Evolutionary conservation across 257 asterid species (phyloP), one percentile per base, ranked within the genome.

Genomic region (Nicotiana knightiana): DNA sequence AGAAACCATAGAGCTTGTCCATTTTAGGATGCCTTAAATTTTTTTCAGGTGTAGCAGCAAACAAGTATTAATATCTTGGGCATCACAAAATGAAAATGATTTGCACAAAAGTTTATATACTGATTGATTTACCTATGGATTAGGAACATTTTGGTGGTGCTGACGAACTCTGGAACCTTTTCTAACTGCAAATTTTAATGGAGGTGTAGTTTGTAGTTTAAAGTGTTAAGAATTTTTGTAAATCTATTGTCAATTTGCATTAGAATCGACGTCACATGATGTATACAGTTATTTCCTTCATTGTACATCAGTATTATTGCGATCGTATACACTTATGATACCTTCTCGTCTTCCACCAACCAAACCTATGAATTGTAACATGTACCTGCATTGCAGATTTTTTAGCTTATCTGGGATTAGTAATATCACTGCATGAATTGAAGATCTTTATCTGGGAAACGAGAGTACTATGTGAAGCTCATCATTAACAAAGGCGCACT

Each of bases 1-100:
- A 21, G 24, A 21, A 21, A 21, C 24, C 24, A 21, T 21, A 21
- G 24, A 26, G 28, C 61, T 75, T 51, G 43, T 75, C 26, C 9
- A 1, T 51, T 26, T 13, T 51, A 26, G 63, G 79, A 26, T 28
- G 43, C 13, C 80, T 51, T 75, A 15, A 51, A 75, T 48, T 51
- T 4, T 4, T 51, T 75, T 61, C 26, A 75, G 80, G 26, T 73
- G 79, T 53, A 73, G 80, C 61, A 75, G 46, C 46, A 75, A 75
- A 0, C 62, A 48, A 48, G 39, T 24, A 16, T 13, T 2, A 28
- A 39, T 1, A 6, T 73, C 28, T 73, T 51, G 26, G 13, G 79
- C 43, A 51, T 73, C 79, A 51, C 16, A 73, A 24, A 46, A 46
- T 46, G 15, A 24, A 1, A 71, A 6, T 73, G 7, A 73, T 24